Conservation (phyloP, 305 asterid genomes). For the Fraxinus angustifolia region DNA sequence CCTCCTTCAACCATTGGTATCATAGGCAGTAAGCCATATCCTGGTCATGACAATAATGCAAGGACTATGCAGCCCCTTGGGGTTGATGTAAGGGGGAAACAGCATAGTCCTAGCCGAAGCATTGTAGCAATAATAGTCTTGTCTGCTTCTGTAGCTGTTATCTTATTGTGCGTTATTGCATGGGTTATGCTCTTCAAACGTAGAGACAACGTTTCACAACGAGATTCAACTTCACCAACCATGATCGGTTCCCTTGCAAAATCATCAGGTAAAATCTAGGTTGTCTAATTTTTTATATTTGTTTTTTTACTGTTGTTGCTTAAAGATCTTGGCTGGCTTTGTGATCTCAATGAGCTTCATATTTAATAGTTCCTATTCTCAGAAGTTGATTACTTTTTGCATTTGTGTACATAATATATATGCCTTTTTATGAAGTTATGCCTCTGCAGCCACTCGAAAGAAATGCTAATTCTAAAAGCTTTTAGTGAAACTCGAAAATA, state of each 20-base stretch:
- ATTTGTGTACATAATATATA: neutral
- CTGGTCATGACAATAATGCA: conserved; percentile 52
- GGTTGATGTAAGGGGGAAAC: conserved; percentile 61
- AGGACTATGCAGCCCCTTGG: conserved; percentile 74
- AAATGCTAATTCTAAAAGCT: neutral
- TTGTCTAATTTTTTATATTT: neutral
- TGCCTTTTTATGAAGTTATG: neutral
- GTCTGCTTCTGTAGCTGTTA: conserved; percentile 58
- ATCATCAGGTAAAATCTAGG: conserved; percentile 61
- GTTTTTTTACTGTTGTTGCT: neutral
- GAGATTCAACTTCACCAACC: conserved; percentile 54
- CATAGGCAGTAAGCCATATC: conserved; percentile 58
- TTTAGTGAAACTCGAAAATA: neutral
- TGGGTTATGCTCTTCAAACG: conserved; percentile 58
- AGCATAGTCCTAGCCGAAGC: conserved; percentile 52
- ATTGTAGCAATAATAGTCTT: conserved; percentile 55
- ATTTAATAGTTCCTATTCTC: neutral
- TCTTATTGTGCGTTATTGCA: conserved; percentile 50
- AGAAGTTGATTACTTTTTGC: neutral
- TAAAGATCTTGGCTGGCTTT: neutral
- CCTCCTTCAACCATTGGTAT: conserved; percentile 57
- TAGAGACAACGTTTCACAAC: conserved; percentile 36
- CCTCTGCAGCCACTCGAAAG: neutral
- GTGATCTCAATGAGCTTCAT: neutral
- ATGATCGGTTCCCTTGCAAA: conserved; percentile 57